phyloP scores from a whole-genome alignment of 139 green algal genomes.

The Chlorella sp. region DNA sequence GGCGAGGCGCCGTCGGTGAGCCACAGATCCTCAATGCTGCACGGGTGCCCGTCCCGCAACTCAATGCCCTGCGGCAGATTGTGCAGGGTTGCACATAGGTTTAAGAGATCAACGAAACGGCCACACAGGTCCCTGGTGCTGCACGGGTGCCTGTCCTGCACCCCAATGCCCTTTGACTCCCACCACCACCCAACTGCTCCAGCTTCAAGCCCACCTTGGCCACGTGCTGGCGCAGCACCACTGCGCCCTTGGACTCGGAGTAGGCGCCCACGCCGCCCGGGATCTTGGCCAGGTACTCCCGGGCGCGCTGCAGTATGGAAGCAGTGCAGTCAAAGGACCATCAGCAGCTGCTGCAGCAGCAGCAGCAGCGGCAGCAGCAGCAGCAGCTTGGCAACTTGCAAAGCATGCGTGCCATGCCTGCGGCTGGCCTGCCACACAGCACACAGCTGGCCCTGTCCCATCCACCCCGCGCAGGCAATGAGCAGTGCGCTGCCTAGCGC shows the following conservation, averaged over 20 bases:
- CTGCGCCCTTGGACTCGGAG: constrained; percentile 78
- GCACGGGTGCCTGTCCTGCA: too few species aligned
- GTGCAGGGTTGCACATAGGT: too few species aligned
- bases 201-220: constrained; percentile 12
- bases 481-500: background rate
- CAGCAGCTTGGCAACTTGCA: too few species aligned
- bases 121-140: too few species aligned
- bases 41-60: constrained; percentile 72
- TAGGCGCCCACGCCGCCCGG: constrained; percentile 88
- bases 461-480: background rate
- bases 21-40: constrained; percentile 82
- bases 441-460: background rate
- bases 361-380: background rate
- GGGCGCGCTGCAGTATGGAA: constrained; percentile 50
- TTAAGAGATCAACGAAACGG: too few species aligned
- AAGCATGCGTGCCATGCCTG: too few species aligned
- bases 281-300: constrained; percentile 74
- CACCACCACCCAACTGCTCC: too few species aligned
- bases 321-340: background rate
- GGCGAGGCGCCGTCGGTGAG: constrained; percentile 83
- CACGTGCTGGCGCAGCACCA: constrained; percentile 70
- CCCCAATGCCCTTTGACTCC: too few species aligned
- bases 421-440: too few species aligned
- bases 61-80: constrained; percentile 75
- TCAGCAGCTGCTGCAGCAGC: too few species aligned